phyloP scores from a whole-genome alignment of 1,284 basidiomycete species.

The Schizopora paradoxa region DNA sequence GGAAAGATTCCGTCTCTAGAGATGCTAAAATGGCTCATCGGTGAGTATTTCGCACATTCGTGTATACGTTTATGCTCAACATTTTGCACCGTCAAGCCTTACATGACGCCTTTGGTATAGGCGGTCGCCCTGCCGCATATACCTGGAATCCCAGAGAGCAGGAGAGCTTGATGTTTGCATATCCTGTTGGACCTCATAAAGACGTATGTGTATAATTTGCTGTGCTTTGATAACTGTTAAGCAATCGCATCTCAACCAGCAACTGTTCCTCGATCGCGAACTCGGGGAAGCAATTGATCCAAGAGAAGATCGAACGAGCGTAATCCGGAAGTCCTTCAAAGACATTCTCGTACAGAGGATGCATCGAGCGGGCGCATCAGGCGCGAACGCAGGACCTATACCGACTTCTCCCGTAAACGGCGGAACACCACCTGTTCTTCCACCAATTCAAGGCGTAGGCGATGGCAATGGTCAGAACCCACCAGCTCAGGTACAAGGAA shows the following conservation, averaged over 20 bases:
- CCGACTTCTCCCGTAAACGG: constrained; percentile 5
- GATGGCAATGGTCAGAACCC: constrained; percentile 9
- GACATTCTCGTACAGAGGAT: constrained; percentile 65
- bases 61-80: constrained; percentile 19
- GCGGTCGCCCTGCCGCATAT: constrained; percentile 79
- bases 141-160: constrained; percentile 84
- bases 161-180: constrained; percentile 74
- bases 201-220: constrained; percentile 46
- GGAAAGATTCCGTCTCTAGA: constrained; percentile 54
- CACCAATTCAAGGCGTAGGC: constrained; percentile 12
- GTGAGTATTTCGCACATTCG: constrained; percentile 35
- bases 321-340: constrained; percentile 58
- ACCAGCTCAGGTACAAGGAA: constrained; percentile 1
- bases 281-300: constrained; percentile 76
- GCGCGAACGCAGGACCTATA: constrained; percentile 10
- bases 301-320: constrained; percentile 70
- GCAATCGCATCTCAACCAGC: constrained; percentile 44
- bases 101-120: constrained; percentile 83
- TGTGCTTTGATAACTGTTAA: constrained; percentile 11
- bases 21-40: constrained; percentile 94
- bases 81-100: constrained; percentile 45
- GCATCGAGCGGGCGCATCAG: constrained; percentile 31
- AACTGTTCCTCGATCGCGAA: constrained; percentile 87
- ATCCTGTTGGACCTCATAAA: constrained; percentile 69
- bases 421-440: constrained; percentile 11